phyloP scores from a whole-genome alignment of 2,329 filamentous ascomycete genomes.

The Pyricularia pennisetigena region DNA sequence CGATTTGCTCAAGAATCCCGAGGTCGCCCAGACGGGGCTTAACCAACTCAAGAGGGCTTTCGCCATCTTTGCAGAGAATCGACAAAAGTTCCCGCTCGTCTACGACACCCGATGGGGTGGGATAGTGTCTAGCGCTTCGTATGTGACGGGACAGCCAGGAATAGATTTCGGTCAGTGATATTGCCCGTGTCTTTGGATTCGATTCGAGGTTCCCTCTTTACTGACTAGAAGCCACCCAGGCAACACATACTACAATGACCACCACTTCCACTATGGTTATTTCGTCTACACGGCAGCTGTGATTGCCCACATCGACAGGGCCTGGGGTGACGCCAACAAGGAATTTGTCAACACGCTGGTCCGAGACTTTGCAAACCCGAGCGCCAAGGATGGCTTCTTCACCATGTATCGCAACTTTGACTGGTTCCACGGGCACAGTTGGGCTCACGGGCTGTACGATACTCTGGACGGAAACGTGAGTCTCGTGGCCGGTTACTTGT shows the following conservation, averaged over 20 bases:
- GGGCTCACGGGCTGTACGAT: constrained; percentile 74
- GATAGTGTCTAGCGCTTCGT: constrained; percentile 66
- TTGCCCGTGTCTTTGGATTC: background rate
- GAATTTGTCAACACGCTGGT: constrained; percentile 76
- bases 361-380: constrained; percentile 74
- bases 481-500: background rate
- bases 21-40: constrained; percentile 47
- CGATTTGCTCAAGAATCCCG: constrained; percentile 49
- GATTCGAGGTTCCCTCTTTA: background rate
- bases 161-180: constrained; percentile 54
- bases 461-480: constrained; percentile 59
- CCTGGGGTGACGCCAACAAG: constrained; percentile 63
- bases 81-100: constrained; percentile 55
- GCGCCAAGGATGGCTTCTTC: constrained; percentile 60
- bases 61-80: constrained; percentile 54
- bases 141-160: constrained; percentile 55
- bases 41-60: constrained; percentile 56
- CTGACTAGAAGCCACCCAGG: constrained; percentile 30
- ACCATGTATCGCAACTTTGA: constrained; percentile 80
- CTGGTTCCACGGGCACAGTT: constrained; percentile 91
- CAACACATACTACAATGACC: constrained; percentile 75
- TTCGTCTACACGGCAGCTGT: constrained; percentile 81
- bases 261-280: constrained; percentile 75
- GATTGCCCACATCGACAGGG: constrained; percentile 67
- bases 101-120: constrained; percentile 70